Evolutionary conservation across 225 moss, liverwort and hornwort species (phyloP).

Genomic region (Neckera pumila): DNA sequence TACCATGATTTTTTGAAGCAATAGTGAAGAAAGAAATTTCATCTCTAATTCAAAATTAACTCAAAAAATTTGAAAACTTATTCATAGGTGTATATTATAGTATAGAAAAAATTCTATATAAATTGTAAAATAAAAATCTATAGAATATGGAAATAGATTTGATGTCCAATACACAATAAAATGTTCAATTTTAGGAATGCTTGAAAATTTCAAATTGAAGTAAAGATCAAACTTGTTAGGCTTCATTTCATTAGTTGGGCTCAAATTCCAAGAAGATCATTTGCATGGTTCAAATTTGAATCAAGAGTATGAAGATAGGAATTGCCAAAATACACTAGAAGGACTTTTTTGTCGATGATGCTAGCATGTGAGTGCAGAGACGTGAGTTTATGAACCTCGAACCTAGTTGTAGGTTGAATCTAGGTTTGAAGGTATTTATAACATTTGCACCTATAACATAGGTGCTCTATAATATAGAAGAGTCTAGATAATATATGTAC

Average conservation of each 20-base stretch:
- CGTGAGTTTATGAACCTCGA: too few species aligned
- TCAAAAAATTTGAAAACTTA: neutral
- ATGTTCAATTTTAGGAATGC: neutral
- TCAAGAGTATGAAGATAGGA: rapidly evolving
- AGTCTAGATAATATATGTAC: too few species aligned
- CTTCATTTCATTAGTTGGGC: neutral
- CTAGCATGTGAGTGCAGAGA: too few species aligned
- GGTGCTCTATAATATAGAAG: too few species aligned
- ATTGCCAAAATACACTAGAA: neutral
- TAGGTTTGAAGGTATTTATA: too few species aligned
- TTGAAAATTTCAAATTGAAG: neutral
- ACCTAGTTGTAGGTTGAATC: too few species aligned
- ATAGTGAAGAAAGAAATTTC: neutral
- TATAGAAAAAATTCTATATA: rapidly evolving
- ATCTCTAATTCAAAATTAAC: neutral
- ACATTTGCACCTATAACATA: too few species aligned
- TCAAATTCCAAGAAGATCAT: neutral
- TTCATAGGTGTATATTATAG: neutral
- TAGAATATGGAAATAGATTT: rapidly evolving
- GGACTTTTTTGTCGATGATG: neutral
- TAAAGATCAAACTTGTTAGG: rapidly evolving
- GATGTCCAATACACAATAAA: neutral
- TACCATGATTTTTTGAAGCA: neutral
- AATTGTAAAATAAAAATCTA: rapidly evolving
- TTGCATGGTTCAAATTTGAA: neutral